Evolutionary conservation across 306 rosid genomes (phyloP), one percentile per base, ranked within the genome.

Genomic region (Purshia tridentata): DNA sequence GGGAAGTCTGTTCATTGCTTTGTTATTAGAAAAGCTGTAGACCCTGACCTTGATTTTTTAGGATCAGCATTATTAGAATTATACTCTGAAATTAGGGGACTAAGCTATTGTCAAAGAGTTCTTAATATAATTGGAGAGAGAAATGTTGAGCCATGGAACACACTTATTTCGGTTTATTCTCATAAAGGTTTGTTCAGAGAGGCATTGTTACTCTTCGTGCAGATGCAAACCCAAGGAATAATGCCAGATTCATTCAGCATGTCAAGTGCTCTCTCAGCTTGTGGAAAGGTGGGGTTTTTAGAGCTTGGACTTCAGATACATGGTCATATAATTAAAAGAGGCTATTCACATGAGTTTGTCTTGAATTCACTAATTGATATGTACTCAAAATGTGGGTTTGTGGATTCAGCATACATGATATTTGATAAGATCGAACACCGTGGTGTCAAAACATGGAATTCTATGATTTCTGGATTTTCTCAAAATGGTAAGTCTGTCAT

Each of bases 371-470:
- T 93, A 23, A 88, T 93, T 22, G 94, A 91, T 66, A 88, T 93
- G 98, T 91, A 93, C 81, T 87, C 90, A 18, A 93, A 93, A 85
- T 91, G 91, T 60, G 94, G 94, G 70, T 84, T 80, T 76, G 80
- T 86, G 44, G 84, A 84, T 81, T 78, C 63, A 20, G 94, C 94
- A 50, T 82, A 75, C 79, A 53, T 48, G 69, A 85, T 93, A 77
- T 93, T 93, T 70, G 81, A 85, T 11, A 72, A 55, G 59, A 65
- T 84, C 29, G 46, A 41, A 48, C 68, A 73, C 22, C 84, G 70
- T 81, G 85, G 97, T 78, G 77, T 86, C 20, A 84, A 88, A 62
- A 82, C 97, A 8, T 91, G 96, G 97, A 93, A 91, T 75, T 91
- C 91, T 81, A 89, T 91, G 92, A 85, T 93, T 39, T 85, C 84